Evolutionary conservation across 2,329 filamentous ascomycete genomes (phyloP), one percentile per base, ranked within the genome.

Genomic region (Xylariaceae sp.): DNA sequence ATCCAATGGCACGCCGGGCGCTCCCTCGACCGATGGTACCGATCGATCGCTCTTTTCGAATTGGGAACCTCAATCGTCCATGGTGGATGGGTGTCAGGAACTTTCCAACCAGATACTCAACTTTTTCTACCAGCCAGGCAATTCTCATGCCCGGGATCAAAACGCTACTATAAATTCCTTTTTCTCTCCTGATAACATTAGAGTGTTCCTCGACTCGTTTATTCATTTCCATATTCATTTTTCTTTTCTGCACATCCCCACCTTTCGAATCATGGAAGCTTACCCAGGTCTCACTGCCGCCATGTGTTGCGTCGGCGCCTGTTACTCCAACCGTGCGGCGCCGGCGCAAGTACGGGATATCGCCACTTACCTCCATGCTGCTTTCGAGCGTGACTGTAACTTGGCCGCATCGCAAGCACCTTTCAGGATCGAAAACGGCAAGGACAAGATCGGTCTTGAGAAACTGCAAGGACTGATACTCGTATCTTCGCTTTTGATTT

Each of bases 161-260:
- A 66, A 63, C 21, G 11, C 6, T 66, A 62, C 59, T 47, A 68
- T 76, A 63, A 71, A 73, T 64, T 68, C 72, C 57, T 81, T 78
- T 54, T 74, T 86, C 52, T 78, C 78, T 34, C 71, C 77, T 43
- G 75, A 82, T 51, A 83, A 83, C 59, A 70, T 86, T 56, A 80
- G 78, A 65, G 73, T 81, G 55, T 85, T 85, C 57, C 70, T 86
- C 59, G 73, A 81, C 52, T 73, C 80, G 54, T 87, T 84, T 67
- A 78, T 73, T 43, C 79, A 85, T 60, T 87, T 81, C 59, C 79
- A 86, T 59, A 73, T 76, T 44, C 83, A 88, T 60, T 85, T 85
- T 66, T 78, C 83, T 14, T 71, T 85, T 50, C 71, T 88, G 36
- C 83, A 88, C 55, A 71, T 83, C 58, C 74, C 82, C 24, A 84